Evolutionary conservation across 2,329 filamentous ascomycete genomes (phyloP), one percentile per base, ranked within the genome.

Genomic region (Alternaria atra): DNA sequence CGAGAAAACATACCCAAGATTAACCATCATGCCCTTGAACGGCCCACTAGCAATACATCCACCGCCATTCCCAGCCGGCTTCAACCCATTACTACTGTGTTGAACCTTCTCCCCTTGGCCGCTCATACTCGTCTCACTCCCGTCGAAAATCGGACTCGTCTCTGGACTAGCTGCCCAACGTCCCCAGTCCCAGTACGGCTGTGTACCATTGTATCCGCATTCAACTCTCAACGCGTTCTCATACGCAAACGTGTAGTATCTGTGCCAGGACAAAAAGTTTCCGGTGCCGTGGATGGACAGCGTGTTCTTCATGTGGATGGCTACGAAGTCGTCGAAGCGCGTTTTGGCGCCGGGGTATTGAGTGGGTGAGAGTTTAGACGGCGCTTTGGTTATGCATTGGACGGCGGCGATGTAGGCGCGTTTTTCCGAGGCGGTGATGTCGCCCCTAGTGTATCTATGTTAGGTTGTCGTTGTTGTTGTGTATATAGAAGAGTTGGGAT

Each of bases 131-230:
- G 83, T 85, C 27, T 82, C 82, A 66, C 82, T 84, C 51, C 86
- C 86, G 65, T 87, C 85, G 64, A 89, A 88, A 53, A 89, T 72
- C 15, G 85, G 83, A 1, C 84, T 86, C 46, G 81, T 80, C 66
- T 74, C 67, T 1, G 75, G 74, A 58, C 85, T 82, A 3, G 76
- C 76, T 71, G 58, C 55, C 17, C 80, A 83, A 58, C 81, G 80
- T 10, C 81, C 81, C 82, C 84, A 87, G 73, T 87, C 83, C 80
- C 83, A 84, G 76, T 86, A 86, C 54, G 81, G 81, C 55, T 81
- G 78, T 53, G 76, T 77, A 37, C 80, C 80, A 10, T 70, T 78
- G 67, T 81, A 83, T 27, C 78, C 80, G 61, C 82, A 83, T 58
- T 83, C 81, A 2, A 71, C 72, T 30, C 70, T 71, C 7, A 84